Evolutionary conservation across 805 yeast species (phyloP).

Genomic region (Debaryomyces hansenii): DNA sequence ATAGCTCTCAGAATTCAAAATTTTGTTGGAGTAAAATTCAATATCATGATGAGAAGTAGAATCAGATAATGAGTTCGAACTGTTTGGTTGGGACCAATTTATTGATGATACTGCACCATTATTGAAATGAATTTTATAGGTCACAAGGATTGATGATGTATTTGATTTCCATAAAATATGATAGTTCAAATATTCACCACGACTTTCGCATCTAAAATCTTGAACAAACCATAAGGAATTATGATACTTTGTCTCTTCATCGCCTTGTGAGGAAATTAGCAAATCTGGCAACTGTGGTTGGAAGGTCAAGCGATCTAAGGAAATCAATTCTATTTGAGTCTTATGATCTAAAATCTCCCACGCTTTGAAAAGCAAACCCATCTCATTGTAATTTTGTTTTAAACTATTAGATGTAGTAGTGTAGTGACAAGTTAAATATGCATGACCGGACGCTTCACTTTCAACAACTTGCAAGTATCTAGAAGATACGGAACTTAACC

Average conservation of each 20-base stretch:
- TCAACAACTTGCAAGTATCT: conserved; percentile 25
- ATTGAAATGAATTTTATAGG: conserved; percentile 13
- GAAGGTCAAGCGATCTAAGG: conserved; percentile 15
- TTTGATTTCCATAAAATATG: conserved; percentile 64
- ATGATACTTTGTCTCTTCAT: conserved; percentile 5
- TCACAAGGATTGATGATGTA: conserved; percentile 47
- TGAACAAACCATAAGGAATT: conserved; percentile 48
- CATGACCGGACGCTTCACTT: conserved; percentile 4
- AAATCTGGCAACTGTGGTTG: conserved; percentile 15
- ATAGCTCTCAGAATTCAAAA: conserved; percentile 52
- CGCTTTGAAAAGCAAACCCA: conserved; percentile 20
- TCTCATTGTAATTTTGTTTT: conserved; percentile 7
- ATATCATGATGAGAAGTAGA: conserved; percentile 25
- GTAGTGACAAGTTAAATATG: conserved; percentile 17
- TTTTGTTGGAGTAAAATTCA: conserved; percentile 42
- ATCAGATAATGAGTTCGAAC: conserved; percentile 13
- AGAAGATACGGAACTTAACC: conserved; percentile 31
- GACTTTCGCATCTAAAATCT: conserved; percentile 25
- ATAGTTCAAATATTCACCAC: conserved; percentile 16
- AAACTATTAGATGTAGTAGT: conserved; percentile 12
- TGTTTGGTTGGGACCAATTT: conserved; percentile 15
- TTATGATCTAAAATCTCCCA: conserved; percentile 20
- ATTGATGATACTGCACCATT: conserved; percentile 13
- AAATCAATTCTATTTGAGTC: conserved; percentile 6
- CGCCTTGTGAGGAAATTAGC: not conserved